phyloP scores from a whole-genome alignment of 345 rosid species.

The Eucalyptus marginata region DNA sequence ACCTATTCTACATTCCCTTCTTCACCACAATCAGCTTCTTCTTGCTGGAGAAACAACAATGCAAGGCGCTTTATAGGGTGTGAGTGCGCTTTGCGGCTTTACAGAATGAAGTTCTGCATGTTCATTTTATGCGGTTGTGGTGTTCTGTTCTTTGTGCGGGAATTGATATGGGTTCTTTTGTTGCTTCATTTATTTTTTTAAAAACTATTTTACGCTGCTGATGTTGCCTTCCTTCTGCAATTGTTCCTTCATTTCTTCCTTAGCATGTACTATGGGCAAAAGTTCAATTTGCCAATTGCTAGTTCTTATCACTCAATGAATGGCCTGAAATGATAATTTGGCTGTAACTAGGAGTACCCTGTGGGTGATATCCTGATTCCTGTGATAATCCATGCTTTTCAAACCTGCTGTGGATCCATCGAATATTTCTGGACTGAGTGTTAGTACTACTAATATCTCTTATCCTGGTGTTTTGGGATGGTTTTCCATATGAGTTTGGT shows the following conservation, averaged over 20 bases:
- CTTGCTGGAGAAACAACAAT: slow-evolving; percentile 86
- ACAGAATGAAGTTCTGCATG: neutral
- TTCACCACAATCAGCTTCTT: slow-evolving; percentile 91
- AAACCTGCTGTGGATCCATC: neutral
- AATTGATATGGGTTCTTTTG: neutral
- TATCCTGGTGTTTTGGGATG: neutral
- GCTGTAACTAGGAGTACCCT: neutral
- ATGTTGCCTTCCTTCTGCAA: neutral
- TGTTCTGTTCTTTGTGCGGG: neutral
- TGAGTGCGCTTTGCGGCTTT: slow-evolving; percentile 54
- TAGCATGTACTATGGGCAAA: neutral
- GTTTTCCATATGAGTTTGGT: neutral
- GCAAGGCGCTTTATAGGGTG: slow-evolving; percentile 99
- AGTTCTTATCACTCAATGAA: neutral
- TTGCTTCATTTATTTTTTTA: neutral
- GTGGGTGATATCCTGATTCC: neutral
- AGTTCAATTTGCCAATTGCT: neutral
- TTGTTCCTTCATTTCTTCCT: neutral
- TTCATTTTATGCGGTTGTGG: neutral
- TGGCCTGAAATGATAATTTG: neutral
- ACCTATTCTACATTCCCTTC: slow-evolving; percentile 78
- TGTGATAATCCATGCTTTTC: neutral
- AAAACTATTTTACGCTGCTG: neutral
- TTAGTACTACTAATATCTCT: neutral
- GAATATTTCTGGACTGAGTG: neutral